A percentile compares a stretch with the other conserved stretches of the same genome.
phyloP scores from a whole-genome alignment of 331 rosid species.

The Cydonia oblonga region DNA sequence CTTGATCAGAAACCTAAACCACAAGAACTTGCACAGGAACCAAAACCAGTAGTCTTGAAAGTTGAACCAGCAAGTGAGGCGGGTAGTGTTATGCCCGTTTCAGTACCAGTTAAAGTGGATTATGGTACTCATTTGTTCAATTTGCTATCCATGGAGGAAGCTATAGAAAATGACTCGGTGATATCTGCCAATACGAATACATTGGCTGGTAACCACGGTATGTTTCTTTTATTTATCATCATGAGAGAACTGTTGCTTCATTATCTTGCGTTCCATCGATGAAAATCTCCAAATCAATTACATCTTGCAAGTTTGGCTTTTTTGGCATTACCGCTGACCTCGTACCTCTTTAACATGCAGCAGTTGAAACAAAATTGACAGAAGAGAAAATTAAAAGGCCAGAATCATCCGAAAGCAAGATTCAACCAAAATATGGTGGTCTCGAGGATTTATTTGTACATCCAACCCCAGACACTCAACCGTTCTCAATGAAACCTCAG shows the following conservation, averaged over 20 bases:
- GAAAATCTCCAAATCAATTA: not conserved
- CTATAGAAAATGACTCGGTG: not conserved
- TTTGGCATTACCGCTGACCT: not conserved
- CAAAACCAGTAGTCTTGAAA: not conserved
- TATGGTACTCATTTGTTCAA: constrained; percentile 12
- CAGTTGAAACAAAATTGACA: constrained; percentile 1
- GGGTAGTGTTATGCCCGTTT: not conserved
- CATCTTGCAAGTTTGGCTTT: not conserved
- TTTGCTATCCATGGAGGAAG: constrained; percentile 3
- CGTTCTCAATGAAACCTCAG: constrained; percentile 1
- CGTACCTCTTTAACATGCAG: constrained; percentile 1
- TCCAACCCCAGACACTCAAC: not conserved
- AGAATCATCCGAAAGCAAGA: constrained; percentile 1
- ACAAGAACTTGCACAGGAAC: not conserved
- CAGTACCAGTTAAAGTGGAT: constrained; percentile 7
- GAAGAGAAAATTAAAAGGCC: not conserved
- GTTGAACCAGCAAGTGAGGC: not conserved
- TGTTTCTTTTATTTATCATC: not conserved
- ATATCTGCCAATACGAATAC: not conserved
- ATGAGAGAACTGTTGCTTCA: not conserved
- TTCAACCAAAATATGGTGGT: not conserved
- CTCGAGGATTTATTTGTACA: constrained; percentile 4
- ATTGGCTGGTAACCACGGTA: not conserved
- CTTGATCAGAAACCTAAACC: not conserved
- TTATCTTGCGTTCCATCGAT: not conserved